Percentiles rank a stretch among this genome's conserved stretches.
Evolutionary conservation across 1,139 yeast genomes (phyloP).

Genomic region (Sugiyamaella neomexicana): DNA sequence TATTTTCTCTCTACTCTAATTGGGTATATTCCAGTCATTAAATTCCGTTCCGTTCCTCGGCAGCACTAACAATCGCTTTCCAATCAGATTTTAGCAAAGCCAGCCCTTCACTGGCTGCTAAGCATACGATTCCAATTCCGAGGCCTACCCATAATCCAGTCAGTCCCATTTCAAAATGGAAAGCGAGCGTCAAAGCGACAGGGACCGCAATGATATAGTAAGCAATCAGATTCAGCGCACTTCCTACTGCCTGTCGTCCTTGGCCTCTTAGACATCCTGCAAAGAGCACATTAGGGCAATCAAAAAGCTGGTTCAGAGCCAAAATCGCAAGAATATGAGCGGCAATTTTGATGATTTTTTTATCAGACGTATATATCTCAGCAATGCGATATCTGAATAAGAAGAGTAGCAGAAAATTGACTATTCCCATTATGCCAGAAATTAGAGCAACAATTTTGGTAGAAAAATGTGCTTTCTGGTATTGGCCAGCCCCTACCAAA

Average conservation of each 20-base stretch:
- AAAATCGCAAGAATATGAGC: conserved; percentile 66
- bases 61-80: conserved; percentile 48
- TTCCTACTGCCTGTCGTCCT: conserved; percentile 84
- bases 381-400: conserved; percentile 60
- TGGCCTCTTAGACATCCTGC: conserved; percentile 86
- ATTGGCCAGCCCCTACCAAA: conserved; percentile 77
- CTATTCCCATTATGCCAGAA: conserved; percentile 55
- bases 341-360: conserved; percentile 54
- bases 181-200: conserved; percentile 64
- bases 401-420: conserved; percentile 56
- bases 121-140: conserved; percentile 55
- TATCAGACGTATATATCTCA: conserved; percentile 66
- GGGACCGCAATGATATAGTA: conserved; percentile 78
- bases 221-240: conserved; percentile 68
- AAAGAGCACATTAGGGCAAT: conserved; percentile 76
- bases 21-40: neutral
- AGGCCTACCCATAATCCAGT: conserved; percentile 83
- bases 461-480: conserved; percentile 62
- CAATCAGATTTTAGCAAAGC: conserved; percentile 42
- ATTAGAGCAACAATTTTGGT: conserved; percentile 60
- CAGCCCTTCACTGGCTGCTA: conserved; percentile 35
- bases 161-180: conserved; percentile 53
- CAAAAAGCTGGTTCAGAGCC: conserved; percentile 72
- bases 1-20: neutral
- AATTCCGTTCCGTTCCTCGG: conserved; percentile 28